Conservation (phyloP, 768 basidiomycete species). For the Auricularia heimuer region DNA sequence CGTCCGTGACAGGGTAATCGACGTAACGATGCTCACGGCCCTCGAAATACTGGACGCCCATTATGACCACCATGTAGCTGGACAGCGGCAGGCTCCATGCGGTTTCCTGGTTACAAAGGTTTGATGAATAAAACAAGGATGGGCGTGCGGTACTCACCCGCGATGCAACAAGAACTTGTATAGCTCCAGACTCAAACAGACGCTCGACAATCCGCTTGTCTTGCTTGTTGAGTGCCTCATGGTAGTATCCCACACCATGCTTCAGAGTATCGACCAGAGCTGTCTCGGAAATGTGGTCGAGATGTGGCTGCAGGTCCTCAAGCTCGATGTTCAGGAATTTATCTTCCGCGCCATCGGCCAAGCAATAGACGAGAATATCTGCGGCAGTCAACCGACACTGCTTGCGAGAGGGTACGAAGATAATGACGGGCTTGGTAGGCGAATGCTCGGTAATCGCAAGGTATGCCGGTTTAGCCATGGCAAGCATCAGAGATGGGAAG, state of each 20-base stretch:
- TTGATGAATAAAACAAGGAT: background rate
- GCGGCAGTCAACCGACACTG: conserved; percentile 93
- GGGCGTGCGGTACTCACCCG: conserved; percentile 43
- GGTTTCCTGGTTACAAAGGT: conserved; percentile 51
- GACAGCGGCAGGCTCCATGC: conserved; percentile 93
- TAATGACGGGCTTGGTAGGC: conserved; percentile 73
- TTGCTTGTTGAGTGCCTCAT: conserved; percentile 84
- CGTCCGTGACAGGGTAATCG: conserved; percentile 97
- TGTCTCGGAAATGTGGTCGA: conserved; percentile 73
- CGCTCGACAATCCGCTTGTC: conserved; percentile 92
- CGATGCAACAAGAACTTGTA: conserved; percentile 89
- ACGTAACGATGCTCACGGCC: conserved; percentile 97
- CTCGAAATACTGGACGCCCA: conserved; percentile 97
- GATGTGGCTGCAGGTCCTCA: conserved; percentile 74
- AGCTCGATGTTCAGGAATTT: conserved; percentile 85
- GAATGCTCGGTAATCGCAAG: conserved; percentile 86
- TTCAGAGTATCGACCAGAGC: conserved; percentile 70
- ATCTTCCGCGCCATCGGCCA: conserved; percentile 74
- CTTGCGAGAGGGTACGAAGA: conserved; percentile 87
- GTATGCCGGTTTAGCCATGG: conserved; percentile 98
- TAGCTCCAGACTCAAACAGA: conserved; percentile 86
- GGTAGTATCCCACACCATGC: conserved; percentile 91
- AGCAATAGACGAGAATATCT: conserved; percentile 80
- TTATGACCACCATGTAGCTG: conserved; percentile 96
- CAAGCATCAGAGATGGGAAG: conserved; percentile 96